A percentile compares a stretch with the other conserved stretches of the same genome.
Evolutionary conservation across 2,329 filamentous ascomycete species (phyloP).

Genomic region (Bipolaris gigantea): DNA sequence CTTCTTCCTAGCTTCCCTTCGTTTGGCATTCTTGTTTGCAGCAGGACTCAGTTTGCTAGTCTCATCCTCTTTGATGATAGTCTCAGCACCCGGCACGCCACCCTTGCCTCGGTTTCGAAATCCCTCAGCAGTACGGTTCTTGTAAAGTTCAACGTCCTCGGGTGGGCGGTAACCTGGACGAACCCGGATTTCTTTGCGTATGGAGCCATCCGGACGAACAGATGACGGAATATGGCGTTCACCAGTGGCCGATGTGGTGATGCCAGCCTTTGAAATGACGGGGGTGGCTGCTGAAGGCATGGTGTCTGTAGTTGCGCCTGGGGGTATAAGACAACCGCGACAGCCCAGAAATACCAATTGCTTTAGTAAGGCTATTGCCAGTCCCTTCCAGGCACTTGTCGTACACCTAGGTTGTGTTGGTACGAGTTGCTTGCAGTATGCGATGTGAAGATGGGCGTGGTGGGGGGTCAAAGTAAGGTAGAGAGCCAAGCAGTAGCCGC

Average conservation of each 20-base stretch:
- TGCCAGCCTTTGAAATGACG: constrained; percentile 51
- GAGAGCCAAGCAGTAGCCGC: constrained; percentile 11
- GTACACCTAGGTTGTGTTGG: neutral
- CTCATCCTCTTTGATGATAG: constrained; percentile 50
- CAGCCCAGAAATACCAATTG: constrained; percentile 1
- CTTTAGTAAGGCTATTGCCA: neutral
- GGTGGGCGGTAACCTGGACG: constrained; percentile 90
- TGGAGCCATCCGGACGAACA: constrained; percentile 80
- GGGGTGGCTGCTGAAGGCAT: constrained; percentile 40
- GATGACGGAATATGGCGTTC: constrained; percentile 89
- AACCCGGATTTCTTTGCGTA: constrained; percentile 92
- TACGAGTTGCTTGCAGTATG: neutral
- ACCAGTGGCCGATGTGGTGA: constrained; percentile 73
- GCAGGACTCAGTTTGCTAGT: constrained; percentile 54
- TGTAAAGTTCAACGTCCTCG: constrained; percentile 95
- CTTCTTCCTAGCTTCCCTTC: constrained; percentile 67
- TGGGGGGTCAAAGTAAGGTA: constrained; percentile 13
- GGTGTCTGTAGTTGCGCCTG: constrained; percentile 7
- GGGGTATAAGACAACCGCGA: constrained; percentile 1
- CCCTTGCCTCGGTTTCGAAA: constrained; percentile 74
- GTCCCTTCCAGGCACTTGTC: neutral
- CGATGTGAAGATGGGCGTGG: constrained; percentile 2
- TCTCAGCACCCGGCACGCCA: constrained; percentile 74
- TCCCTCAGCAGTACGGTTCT: constrained; percentile 83
- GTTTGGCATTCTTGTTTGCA: constrained; percentile 85